Percentiles rank a stretch among this genome's conserved stretches.
Evolutionary conservation across 2,329 filamentous ascomycete genomes (phyloP).

Genomic region (Beauveria scarabaeidicola): DNA sequence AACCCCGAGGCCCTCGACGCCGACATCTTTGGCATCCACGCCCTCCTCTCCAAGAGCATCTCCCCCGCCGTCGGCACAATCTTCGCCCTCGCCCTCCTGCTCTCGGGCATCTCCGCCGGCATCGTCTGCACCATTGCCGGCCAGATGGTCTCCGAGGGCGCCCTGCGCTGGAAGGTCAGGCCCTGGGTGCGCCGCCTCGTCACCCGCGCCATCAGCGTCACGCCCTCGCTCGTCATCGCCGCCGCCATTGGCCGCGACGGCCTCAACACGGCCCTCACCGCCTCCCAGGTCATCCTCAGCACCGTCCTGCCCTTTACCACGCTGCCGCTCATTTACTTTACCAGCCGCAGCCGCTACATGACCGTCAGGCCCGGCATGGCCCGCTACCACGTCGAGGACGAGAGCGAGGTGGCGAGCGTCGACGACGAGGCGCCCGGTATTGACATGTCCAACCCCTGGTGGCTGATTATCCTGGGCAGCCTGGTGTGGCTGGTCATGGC

Average conservation of each 20-base stretch:
- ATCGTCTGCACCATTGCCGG: conserved; percentile 86
- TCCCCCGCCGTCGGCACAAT: conserved; percentile 69
- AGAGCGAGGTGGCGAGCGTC: conserved; percentile 12
- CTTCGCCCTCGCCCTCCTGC: conserved; percentile 73
- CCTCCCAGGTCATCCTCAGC: conserved; percentile 68
- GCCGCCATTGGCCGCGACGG: conserved; percentile 65
- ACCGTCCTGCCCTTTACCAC: conserved; percentile 76
- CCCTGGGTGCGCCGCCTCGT: conserved; percentile 74
- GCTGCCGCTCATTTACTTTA: conserved; percentile 79
- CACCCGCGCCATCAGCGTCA: conserved; percentile 72
- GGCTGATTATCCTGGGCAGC: conserved; percentile 45
- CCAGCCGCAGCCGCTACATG: conserved; percentile 72
- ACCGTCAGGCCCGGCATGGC: conserved; percentile 47
- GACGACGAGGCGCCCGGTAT: conserved; percentile 8
- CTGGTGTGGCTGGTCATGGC: conserved; percentile 67
- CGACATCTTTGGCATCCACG: conserved; percentile 77
- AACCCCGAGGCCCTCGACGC: conserved; percentile 54
- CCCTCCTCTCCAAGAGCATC: conserved; percentile 59
- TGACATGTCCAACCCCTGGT: conserved; percentile 67
- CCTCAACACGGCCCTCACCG: conserved; percentile 63
- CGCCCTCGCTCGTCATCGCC: conserved; percentile 75
- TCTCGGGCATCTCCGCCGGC: conserved; percentile 73
- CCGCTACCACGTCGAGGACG: conserved; percentile 23
- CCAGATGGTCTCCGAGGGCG: conserved; percentile 82
- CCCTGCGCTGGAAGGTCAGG: conserved; percentile 62